Conservation (phyloP, 129 eudicot genomes). For the Tanacetum coccineum region DNA sequence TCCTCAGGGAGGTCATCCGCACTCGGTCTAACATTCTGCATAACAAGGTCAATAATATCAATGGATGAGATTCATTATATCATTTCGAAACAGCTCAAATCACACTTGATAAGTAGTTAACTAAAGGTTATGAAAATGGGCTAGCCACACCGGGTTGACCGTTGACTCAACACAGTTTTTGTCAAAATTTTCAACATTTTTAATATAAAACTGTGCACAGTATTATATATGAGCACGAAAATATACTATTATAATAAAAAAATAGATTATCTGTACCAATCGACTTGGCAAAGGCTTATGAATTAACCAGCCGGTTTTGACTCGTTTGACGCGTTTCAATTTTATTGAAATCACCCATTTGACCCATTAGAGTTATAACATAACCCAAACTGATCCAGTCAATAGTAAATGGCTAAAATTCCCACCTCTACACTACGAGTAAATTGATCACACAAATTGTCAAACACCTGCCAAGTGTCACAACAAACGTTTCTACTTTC, state of each 20-base stretch:
- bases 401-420: no score
- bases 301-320: not conserved
- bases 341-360: not conserved
- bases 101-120: not conserved
- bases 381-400: no score
- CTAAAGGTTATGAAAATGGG: not conserved
- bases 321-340: not conserved
- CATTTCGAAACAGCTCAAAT: not conserved
- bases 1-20: slow-evolving; percentile 78
- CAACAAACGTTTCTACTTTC: not conserved
- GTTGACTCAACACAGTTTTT: not conserved
- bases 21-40: slow-evolving; percentile 77
- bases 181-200: not conserved
- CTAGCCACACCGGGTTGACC: no score
- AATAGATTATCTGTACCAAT: not conserved
- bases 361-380: not conserved
- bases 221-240: not conserved
- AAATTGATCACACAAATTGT: no score
- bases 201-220: not conserved
- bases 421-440: no score
- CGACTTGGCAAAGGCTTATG: not conserved
- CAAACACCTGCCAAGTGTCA: not conserved
- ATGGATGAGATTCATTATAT: slow-evolving; percentile 10
- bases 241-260: not conserved
- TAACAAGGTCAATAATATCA: slow-evolving; percentile 9